Conservation (phyloP, 208 protist genomes). For the Kentomonas sorsogonicus region DNA sequence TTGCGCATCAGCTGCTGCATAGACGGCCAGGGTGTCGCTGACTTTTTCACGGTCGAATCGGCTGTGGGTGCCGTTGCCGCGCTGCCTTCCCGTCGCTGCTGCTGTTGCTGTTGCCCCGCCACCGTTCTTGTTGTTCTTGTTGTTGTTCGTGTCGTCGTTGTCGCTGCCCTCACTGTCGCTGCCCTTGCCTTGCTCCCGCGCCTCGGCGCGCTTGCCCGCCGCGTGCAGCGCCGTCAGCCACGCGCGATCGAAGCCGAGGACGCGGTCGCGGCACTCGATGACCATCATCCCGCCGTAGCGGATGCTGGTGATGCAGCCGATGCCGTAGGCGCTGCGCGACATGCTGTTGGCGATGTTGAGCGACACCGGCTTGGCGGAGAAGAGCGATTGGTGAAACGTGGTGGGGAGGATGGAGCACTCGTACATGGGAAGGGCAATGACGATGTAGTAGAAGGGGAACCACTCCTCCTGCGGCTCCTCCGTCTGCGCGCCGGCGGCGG, state of each 20-base stretch:
- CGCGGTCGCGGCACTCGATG: constrained; percentile 52
- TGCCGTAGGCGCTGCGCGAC: constrained; percentile 41
- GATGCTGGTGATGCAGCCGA: constrained; percentile 47
- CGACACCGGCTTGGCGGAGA: constrained; percentile 38
- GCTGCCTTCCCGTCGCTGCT: no score
- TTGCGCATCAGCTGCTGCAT: no score
- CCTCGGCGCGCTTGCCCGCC: constrained; percentile 10
- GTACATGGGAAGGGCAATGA: constrained; percentile 59
- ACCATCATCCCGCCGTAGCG: constrained; percentile 62
- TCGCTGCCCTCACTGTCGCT: constrained; percentile 11
- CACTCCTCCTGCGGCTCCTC: constrained; percentile 28
- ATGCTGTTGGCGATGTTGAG: constrained; percentile 36
- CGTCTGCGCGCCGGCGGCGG: no score
- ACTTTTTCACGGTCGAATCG: no score
- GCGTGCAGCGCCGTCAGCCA: no score
- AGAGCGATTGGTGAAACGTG: constrained; percentile 17
- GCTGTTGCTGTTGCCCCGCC: constrained; percentile 7
- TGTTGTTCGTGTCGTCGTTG: constrained; percentile 10
- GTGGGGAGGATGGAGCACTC: constrained; percentile 45
- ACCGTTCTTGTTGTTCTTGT: constrained; percentile 6
- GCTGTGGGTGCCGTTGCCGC: no score
- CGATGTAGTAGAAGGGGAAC: constrained; percentile 49
- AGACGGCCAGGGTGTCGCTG: no score
- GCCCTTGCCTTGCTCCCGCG: not conserved
- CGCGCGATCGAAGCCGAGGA: no score